Base-by-base conservation (phyloP, 2,329 filamentous ascomycete species). In the Geosmithia putterillii region DNA sequence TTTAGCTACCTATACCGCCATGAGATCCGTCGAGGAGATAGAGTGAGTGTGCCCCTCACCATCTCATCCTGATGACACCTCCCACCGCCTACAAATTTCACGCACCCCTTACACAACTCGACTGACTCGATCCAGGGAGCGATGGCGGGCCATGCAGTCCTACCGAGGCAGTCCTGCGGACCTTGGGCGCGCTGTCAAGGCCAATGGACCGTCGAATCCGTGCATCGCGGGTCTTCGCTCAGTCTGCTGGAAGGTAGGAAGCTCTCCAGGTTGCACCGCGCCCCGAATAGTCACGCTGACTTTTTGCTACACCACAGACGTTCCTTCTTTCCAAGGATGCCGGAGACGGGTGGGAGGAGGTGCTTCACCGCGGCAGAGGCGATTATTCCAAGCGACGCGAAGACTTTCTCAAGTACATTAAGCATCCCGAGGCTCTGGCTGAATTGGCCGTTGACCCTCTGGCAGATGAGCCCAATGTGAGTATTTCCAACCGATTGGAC, bases 221-320 rank as follows among this genome's bases (percentile, higher is more conserved):
- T 87, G 83, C 57, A 65, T 79, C 43, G 69, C 79, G 40, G 87
- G 86, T 14, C 76, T 88, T 50, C 79, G 89, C 44, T 95, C 90
- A 3, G 74, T 94, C 34, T 94, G 84, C 62, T 96, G 90, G 90
- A 95, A 95, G 77, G 85, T 83, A 43, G 47, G 50, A 10, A 25
- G 6, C 25, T 18, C 25, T 17, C n/a, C 19, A 20, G 4, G 15
- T n/a, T 8, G 35, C 12, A 23, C 7, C 20, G 14, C 22, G 10
- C 32, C 32, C 34, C n/a, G n/a, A n/a, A 19, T 5, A 35, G 3
- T 1, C 17, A 12, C 28, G 41, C 18, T 42, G 10, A 46, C 38
- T 17, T 23, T 35, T 28, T 36, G 17, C 17, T 19, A 37, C 17
- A 14, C 18, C 17, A 2, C 51, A 90, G 86, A 76, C 77, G 34